Evolutionary conservation across 2,329 filamentous ascomycete genomes (phyloP).

Genomic region (Ampelomyces quisqualis): DNA sequence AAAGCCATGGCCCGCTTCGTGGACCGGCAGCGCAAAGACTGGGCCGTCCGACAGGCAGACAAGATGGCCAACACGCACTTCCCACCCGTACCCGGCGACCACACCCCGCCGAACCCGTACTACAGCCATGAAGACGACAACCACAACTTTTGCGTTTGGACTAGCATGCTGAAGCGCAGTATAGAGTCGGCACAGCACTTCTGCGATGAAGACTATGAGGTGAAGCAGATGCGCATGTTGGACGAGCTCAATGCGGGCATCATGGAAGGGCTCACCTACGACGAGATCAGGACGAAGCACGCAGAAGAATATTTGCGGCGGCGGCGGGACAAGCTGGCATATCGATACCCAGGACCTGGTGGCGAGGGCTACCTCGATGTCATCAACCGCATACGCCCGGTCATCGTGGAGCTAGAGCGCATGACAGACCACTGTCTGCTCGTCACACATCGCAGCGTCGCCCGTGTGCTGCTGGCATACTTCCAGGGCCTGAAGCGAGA

Average conservation of each 20-base stretch:
- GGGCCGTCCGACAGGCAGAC: constrained; percentile 79
- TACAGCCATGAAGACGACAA: constrained; percentile 55
- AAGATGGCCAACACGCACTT: constrained; percentile 76
- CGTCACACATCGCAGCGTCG: constrained; percentile 88
- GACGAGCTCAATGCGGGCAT: constrained; percentile 92
- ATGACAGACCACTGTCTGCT: constrained; percentile 95
- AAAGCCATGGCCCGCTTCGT: constrained; percentile 81
- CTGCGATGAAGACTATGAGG: constrained; percentile 88
- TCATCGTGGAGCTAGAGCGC: constrained; percentile 95
- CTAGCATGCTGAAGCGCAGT: constrained; percentile 89
- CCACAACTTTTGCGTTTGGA: constrained; percentile 98
- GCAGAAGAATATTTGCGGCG: constrained; percentile 81
- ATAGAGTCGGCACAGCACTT: constrained; percentile 88
- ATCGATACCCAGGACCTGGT: constrained; percentile 93
- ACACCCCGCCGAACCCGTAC: constrained; percentile 92
- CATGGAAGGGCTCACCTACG: constrained; percentile 94
- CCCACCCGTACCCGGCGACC: constrained; percentile 86
- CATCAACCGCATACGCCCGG: constrained; percentile 89
- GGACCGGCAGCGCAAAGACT: constrained; percentile 73
- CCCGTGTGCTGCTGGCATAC: constrained; percentile 89
- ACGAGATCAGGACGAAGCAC: constrained; percentile 77
- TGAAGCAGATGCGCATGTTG: constrained; percentile 97
- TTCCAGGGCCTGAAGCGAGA: constrained; percentile 90
- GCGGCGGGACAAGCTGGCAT: constrained; percentile 83
- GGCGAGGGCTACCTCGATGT: constrained; percentile 97